Evolutionary conservation across 2,329 filamentous ascomycete genomes (phyloP).

Genomic region (Beauveria sp.): DNA sequence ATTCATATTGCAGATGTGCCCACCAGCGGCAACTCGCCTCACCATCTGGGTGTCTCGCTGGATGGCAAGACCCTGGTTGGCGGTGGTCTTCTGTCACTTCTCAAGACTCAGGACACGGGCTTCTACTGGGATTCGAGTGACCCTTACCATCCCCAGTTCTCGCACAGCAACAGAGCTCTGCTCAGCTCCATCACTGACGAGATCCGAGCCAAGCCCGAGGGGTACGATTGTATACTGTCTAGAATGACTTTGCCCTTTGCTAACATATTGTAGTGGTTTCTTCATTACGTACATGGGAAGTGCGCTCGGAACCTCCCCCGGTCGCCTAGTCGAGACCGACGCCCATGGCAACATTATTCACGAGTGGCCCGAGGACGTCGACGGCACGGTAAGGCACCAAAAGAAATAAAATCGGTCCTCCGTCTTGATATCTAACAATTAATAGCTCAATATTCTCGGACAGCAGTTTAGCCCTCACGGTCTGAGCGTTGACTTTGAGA

Average conservation of each 20-base stretch:
- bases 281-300: conserved; percentile 57
- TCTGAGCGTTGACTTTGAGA: conserved; percentile 48
- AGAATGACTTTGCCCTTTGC: neutral
- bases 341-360: conserved; percentile 52
- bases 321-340: conserved; percentile 54
- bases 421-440: neutral
- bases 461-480: conserved; percentile 57
- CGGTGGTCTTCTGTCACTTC: conserved; percentile 49
- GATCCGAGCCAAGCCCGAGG: conserved; percentile 55
- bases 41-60: conserved; percentile 46
- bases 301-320: conserved; percentile 49
- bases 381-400: conserved; percentile 24
- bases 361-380: conserved; percentile 53
- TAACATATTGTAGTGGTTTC: conserved; percentile 34
- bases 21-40: conserved; percentile 51
- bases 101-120: conserved; percentile 54
- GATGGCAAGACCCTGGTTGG: conserved; percentile 52
- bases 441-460: conserved; percentile 44
- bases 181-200: conserved; percentile 55
- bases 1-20: conserved; percentile 52
- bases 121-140: conserved; percentile 55
- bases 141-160: conserved; percentile 51
- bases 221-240: conserved; percentile 21
- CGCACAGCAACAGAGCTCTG: conserved; percentile 52
- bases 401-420: no score